Evolutionary conservation across 305 asterid species (phyloP).

Genomic region (Fraxinus angustifolia): DNA sequence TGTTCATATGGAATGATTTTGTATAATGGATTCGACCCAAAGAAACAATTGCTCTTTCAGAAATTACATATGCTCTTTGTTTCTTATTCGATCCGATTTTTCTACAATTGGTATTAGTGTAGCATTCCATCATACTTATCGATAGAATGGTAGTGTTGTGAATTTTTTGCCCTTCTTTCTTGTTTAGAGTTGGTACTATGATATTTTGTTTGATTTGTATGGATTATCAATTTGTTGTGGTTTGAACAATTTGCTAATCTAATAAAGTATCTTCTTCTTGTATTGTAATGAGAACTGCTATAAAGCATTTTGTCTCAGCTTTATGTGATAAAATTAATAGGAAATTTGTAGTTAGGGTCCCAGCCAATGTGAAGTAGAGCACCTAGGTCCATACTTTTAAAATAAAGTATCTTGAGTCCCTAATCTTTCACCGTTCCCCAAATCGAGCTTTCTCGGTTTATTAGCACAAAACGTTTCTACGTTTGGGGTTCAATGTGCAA

Average conservation of each 20-base stretch:
- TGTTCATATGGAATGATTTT: no score
- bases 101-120: no score
- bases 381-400: background rate
- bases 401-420: background rate
- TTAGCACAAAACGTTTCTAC: no score
- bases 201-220: background rate
- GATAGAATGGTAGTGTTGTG: background rate
- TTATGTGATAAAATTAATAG: background rate
- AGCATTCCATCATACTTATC: background rate
- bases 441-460: no score
- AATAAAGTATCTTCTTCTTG: background rate
- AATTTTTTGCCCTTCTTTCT: no score
- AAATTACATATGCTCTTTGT: no score
- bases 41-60: no score
- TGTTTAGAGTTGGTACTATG: background rate
- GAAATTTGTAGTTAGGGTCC: background rate
- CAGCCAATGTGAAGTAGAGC: background rate
- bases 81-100: no score
- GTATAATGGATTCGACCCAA: no score
- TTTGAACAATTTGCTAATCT: background rate
- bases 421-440: background rate
- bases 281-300: background rate
- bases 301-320: background rate
- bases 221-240: background rate
- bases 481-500: no score